Evolutionary conservation across 441 rosid species (phyloP).

Genomic region (Daphne laureola): DNA sequence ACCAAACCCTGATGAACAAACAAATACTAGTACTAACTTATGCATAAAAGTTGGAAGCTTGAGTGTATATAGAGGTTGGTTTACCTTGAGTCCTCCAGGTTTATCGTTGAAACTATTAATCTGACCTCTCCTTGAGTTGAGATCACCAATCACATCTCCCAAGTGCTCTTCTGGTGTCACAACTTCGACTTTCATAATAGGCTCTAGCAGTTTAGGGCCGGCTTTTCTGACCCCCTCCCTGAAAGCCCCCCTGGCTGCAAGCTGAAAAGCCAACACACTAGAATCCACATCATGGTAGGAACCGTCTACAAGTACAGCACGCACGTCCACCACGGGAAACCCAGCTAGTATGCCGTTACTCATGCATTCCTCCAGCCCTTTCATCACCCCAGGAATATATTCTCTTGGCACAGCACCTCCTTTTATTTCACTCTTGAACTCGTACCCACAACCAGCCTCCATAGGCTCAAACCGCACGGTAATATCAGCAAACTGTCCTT

Average conservation of each 20-base stretch:
- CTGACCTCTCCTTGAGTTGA: conserved; percentile 94
- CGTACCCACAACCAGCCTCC: conserved; percentile 81
- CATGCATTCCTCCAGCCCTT: conserved; percentile 92
- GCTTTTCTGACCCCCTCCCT: conserved; percentile 82
- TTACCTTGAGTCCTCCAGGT: conserved; percentile 92
- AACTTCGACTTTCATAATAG: conserved; percentile 91
- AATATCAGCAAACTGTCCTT: conserved; percentile 95
- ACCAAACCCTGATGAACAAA: too few relatives aligned
- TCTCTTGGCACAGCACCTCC: conserved; percentile 93
- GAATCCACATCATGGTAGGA: conserved; percentile 96
- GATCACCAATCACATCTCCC: conserved; percentile 94
- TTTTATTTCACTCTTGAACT: conserved; percentile 95
- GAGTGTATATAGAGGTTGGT: background rate
- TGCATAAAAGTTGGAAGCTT: too few relatives aligned
- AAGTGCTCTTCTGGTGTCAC: conserved; percentile 92
- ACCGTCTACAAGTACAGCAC: conserved; percentile 77
- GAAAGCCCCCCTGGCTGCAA: conserved; percentile 95
- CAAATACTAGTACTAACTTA: too few relatives aligned
- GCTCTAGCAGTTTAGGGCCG: conserved; percentile 80
- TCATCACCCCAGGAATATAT: conserved; percentile 87
- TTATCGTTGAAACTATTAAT: conserved; percentile 89
- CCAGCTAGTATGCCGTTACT: conserved; percentile 81
- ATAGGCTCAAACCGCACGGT: conserved; percentile 85
- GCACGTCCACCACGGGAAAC: conserved; percentile 82
- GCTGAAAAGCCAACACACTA: conserved; percentile 87